These are phyloP conservation scores for Metarhizium album DNA, from an alignment of 2,329 filamentous ascomycete genomes.

Conservation along the genomic window DNA sequence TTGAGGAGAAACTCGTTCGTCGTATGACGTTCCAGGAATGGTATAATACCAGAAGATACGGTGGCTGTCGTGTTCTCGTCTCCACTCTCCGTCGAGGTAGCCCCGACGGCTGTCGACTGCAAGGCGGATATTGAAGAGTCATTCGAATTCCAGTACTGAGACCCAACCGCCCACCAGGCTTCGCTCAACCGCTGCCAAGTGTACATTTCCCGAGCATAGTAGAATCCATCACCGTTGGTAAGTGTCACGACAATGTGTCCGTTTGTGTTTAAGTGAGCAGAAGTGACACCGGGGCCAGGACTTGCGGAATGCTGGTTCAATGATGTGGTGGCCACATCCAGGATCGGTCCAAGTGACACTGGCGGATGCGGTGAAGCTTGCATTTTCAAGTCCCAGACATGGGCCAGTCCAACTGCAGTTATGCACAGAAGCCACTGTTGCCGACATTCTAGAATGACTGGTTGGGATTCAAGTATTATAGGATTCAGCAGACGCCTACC, in stretches of 20 bases:
- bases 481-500: constrained; percentile 78
- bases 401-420: constrained; percentile 75
- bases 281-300: constrained; percentile 73
- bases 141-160: constrained; percentile 98
- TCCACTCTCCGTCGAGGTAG: constrained; percentile 36
- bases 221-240: constrained; percentile 89
- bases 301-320: constrained; percentile 67
- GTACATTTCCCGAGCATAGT: constrained; percentile 76
- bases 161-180: constrained; percentile 94
- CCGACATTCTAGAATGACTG: constrained; percentile 85
- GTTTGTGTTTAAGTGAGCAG: constrained; percentile 79
- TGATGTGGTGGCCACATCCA: constrained; percentile 75
- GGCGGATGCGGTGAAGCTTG: constrained; percentile 81
- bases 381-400: constrained; percentile 86
- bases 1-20: constrained; percentile 87
- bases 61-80: constrained; percentile 38
- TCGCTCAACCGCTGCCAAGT: constrained; percentile 95
- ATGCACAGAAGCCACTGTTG: constrained; percentile 86
- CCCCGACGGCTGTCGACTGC: constrained; percentile 57
- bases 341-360: constrained; percentile 74
- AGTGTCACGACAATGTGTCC: constrained; percentile 83
- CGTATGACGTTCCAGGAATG: constrained; percentile 85
- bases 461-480: constrained; percentile 80
- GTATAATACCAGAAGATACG: constrained; percentile 84
- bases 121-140: constrained; percentile 80